phyloP scores from a whole-genome alignment of 164 flowering plant species.

The Protea cynaroides region DNA sequence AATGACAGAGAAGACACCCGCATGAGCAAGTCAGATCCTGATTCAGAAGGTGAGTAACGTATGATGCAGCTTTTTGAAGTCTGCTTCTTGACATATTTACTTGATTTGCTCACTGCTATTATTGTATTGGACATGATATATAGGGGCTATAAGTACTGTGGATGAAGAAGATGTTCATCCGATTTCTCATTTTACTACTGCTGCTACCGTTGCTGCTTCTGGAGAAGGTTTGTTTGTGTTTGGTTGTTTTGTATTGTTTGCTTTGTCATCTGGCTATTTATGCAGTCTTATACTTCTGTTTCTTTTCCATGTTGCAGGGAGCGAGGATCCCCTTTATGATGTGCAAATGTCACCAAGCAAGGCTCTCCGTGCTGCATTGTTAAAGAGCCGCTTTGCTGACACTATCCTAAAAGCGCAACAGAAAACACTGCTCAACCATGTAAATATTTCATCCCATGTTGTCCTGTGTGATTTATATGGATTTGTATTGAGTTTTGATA shows the following conservation, averaged over 20 bases:
- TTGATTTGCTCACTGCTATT: not conserved
- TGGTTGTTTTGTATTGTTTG: not conserved
- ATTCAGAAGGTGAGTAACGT: constrained; percentile 51
- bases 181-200: constrained; percentile 17
- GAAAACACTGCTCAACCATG: constrained; percentile 53
- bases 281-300: not conserved
- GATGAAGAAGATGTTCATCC: constrained; percentile 33
- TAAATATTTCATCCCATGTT: constrained; percentile 18
- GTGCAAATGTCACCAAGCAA: constrained; percentile 58
- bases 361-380: constrained; percentile 79
- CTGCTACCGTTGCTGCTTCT: constrained; percentile 22
- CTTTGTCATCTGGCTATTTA: not conserved
- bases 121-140: constrained; percentile 10
- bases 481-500: not conserved
- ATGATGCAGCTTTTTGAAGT: not conserved
- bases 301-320: constrained; percentile 20
- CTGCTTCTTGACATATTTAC: not conserved
- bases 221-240: constrained; percentile 37
- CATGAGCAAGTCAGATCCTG: constrained; percentile 32
- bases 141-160: constrained; percentile 35
- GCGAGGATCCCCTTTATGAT: constrained; percentile 22
- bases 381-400: constrained; percentile 79
- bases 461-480: not conserved
- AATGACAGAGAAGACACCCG: constrained; percentile 15
- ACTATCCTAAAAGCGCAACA: constrained; percentile 76